phyloP scores from a whole-genome alignment of 129 eudicot species.

The Centrapalus pauciflorus region DNA sequence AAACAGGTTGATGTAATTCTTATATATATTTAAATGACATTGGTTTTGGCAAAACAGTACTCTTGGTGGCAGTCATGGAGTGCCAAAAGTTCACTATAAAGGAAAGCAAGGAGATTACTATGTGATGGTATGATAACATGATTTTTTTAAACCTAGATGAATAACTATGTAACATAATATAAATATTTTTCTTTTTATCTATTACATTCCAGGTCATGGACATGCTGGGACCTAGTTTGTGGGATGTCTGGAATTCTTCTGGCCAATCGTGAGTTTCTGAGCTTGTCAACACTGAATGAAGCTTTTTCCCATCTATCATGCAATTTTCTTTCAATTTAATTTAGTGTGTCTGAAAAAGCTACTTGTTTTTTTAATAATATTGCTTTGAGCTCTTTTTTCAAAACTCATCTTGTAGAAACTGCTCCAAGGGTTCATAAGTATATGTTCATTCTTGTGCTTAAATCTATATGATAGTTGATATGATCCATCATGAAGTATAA shows the following conservation, averaged over 20 bases:
- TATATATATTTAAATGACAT: neutral
- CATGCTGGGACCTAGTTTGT: slow-evolving; percentile 87
- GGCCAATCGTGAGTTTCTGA: slow-evolving; percentile 61
- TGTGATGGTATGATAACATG: slow-evolving; percentile 58
- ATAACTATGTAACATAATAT: neutral
- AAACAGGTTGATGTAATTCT: neutral
- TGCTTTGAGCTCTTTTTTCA: neutral
- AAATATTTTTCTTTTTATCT: neutral
- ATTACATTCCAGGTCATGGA: slow-evolving; percentile 63
- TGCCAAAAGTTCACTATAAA: slow-evolving; percentile 79
- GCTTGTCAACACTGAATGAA: neutral
- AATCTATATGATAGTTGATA: neutral
- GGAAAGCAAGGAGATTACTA: slow-evolving; percentile 89
- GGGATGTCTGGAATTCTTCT: slow-evolving; percentile 89
- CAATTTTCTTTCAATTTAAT: neutral
- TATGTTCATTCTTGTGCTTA: neutral
- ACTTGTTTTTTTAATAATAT: neutral
- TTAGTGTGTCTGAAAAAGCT: neutral
- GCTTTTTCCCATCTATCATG: neutral
- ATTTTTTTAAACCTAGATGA: slow-evolving; percentile 5
- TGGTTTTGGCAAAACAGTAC: slow-evolving; percentile 43
- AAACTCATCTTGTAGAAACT: too few species aligned
- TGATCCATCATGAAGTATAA: neutral
- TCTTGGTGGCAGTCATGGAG: slow-evolving; percentile 88
- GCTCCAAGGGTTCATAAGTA: too few species aligned